phyloP scores from a whole-genome alignment of 805 yeast species.

The Ogataea saltuana region DNA sequence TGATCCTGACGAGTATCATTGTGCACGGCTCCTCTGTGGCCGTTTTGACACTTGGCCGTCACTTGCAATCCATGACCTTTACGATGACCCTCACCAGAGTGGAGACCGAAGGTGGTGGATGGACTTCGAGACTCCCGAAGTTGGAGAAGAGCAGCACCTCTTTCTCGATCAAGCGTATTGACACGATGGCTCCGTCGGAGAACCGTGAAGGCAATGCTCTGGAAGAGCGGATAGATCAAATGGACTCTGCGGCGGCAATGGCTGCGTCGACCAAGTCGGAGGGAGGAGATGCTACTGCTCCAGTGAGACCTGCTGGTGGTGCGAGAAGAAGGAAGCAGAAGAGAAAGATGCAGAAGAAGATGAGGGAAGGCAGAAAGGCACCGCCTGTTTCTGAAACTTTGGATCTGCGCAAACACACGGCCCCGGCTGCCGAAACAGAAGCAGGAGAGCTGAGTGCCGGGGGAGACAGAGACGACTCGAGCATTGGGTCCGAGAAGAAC shows the following conservation, averaged over 20 bases:
- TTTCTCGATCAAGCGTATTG: conserved; percentile 80
- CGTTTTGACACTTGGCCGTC: conserved; percentile 69
- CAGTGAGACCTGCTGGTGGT: conserved; percentile 75
- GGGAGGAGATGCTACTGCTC: conserved; percentile 24
- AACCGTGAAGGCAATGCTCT: conserved; percentile 3
- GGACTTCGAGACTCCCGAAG: conserved; percentile 87
- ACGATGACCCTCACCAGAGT: conserved; percentile 85
- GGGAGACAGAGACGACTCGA: conserved; percentile 9
- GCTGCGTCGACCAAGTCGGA: too few species aligned
- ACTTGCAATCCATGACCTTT: conserved; percentile 87
- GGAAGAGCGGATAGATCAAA: conserved; percentile 2
- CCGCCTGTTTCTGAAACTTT: conserved; percentile 37
- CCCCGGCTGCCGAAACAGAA: conserved; percentile 1
- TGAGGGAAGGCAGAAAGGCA: conserved; percentile 31
- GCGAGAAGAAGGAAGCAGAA: conserved; percentile 51
- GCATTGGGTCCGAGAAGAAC: conserved; percentile 6
- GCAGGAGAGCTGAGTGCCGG: too few species aligned
- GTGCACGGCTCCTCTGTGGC: conserved; percentile 65
- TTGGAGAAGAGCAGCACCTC: conserved; percentile 72
- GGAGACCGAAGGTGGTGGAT: conserved; percentile 69
- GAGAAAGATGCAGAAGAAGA: conserved; percentile 30
- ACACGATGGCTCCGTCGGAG: conserved; percentile 52
- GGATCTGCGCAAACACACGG: conserved; percentile 34
- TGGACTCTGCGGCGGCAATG: conserved; percentile 7
- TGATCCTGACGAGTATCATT: conserved; percentile 55